These are phyloP conservation scores for Spinellus fusiger DNA, from an alignment of 192 early-diverging fungal genomes.

Conservation along the genomic window DNA sequence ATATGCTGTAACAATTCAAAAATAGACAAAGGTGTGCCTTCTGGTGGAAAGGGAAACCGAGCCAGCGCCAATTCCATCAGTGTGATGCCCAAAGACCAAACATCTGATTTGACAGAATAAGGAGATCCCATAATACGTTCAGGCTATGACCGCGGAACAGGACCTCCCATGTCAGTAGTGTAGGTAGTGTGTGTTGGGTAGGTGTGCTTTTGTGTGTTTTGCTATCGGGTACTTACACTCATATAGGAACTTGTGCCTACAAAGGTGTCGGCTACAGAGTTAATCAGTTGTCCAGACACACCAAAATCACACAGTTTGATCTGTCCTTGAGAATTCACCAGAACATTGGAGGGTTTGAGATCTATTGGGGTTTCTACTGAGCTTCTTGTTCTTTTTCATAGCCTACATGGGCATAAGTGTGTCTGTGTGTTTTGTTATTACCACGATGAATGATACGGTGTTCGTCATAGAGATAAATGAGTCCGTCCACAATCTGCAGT, in stretches of 20 bases:
- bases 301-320: constrained; percentile 90
- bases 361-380: constrained; percentile 36
- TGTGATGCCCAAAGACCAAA: constrained; percentile 81
- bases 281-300: constrained; percentile 84
- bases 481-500: constrained; percentile 63
- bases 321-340: constrained; percentile 74
- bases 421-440: constrained; percentile 19
- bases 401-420: not conserved
- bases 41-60: constrained; percentile 67
- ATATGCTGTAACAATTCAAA: constrained; percentile 95
- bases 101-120: constrained; percentile 80
- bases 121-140: constrained; percentile 76
- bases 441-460: constrained; percentile 90
- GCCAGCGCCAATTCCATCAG: constrained; percentile 80
- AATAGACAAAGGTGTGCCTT: constrained; percentile 66
- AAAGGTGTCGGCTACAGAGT: constrained; percentile 83
- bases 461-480: constrained; percentile 53
- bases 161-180: not conserved
- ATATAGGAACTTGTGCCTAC: constrained; percentile 83
- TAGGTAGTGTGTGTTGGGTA: too few relatives aligned
- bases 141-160: constrained; percentile 30
- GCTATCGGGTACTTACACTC: constrained; percentile 49
- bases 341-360: constrained; percentile 81
- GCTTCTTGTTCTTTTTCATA: not conserved
- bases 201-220: not conserved